phyloP scores from a whole-genome alignment of 495 filamentous ascomycete genomes.

The Elaphomyces granulatus region DNA sequence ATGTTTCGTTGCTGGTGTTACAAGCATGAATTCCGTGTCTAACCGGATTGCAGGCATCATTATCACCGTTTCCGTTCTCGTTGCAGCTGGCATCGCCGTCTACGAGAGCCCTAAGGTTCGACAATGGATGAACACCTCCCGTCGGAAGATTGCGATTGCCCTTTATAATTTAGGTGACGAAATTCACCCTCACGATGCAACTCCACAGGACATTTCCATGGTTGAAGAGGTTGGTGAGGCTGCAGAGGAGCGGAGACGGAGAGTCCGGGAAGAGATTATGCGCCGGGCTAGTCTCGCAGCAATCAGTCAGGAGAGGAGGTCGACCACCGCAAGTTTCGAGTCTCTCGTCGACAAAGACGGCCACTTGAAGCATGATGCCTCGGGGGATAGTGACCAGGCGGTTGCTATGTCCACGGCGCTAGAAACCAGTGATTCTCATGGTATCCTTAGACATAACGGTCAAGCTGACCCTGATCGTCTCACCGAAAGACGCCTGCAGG shows the following conservation, averaged over 20 bases:
- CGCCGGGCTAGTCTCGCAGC: conserved; percentile 10
- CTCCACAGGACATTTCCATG: conserved; percentile 34
- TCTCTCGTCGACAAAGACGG: conserved; percentile 41
- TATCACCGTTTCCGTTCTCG: conserved; percentile 57
- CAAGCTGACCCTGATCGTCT: not conserved
- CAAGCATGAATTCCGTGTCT: too few species aligned
- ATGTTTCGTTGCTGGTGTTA: too few species aligned
- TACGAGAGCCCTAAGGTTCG: conserved; percentile 76
- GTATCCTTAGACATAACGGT: not conserved
- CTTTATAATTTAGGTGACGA: conserved; percentile 66
- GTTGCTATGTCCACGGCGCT: conserved; percentile 33
- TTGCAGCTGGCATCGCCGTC: conserved; percentile 69
- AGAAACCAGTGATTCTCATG: conserved; percentile 8
- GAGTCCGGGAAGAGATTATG: conserved; percentile 58
- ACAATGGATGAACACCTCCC: conserved; percentile 58
- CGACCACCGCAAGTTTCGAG: conserved; percentile 32
- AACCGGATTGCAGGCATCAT: conserved; percentile 66
- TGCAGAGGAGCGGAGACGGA: conserved; percentile 53
- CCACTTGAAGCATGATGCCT: conserved; percentile 15
- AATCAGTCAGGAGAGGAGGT: conserved; percentile 8
- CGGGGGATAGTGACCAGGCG: conserved; percentile 3
- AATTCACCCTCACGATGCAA: conserved; percentile 39
- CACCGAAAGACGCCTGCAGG: conserved; percentile 3
- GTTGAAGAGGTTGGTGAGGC: conserved; percentile 44
- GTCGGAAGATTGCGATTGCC: conserved; percentile 64